Conservation (phyloP, 768 basidiomycete species). For the Leccinum subgranulosum region DNA sequence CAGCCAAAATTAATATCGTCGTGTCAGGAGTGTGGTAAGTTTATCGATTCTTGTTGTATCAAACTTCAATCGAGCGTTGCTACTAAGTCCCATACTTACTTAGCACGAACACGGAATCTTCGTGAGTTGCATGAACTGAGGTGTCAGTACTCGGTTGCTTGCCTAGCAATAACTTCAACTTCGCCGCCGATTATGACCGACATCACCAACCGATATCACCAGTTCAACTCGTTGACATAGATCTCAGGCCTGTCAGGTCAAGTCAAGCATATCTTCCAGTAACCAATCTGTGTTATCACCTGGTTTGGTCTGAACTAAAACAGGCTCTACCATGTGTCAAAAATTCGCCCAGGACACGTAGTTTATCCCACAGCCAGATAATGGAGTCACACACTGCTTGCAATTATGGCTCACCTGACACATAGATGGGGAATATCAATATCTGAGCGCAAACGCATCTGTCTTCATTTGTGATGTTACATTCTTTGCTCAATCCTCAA, state of each 20-base stretch:
- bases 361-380: background rate
- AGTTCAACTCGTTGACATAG: too few species aligned
- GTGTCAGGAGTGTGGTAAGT: background rate
- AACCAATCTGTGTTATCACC: background rate
- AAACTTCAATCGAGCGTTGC: background rate
- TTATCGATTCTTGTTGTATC: background rate
- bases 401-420: background rate
- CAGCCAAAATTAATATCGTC: background rate
- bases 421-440: background rate
- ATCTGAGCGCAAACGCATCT: background rate
- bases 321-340: background rate
- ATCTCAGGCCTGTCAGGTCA: too few species aligned
- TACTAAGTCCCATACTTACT: background rate
- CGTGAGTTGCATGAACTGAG: too few species aligned
- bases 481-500: slow-evolving; percentile 1
- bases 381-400: background rate
- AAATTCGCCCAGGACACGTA: background rate
- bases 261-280: background rate
- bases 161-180: too few species aligned
- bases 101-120: too few species aligned
- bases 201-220: too few species aligned
- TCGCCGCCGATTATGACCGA: too few species aligned
- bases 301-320: background rate
- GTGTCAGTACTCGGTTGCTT: too few species aligned
- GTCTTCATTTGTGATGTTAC: background rate